Evolutionary conservation across 495 filamentous ascomycete genomes (phyloP).

Genomic region (Astrothelium subdiscretum): DNA sequence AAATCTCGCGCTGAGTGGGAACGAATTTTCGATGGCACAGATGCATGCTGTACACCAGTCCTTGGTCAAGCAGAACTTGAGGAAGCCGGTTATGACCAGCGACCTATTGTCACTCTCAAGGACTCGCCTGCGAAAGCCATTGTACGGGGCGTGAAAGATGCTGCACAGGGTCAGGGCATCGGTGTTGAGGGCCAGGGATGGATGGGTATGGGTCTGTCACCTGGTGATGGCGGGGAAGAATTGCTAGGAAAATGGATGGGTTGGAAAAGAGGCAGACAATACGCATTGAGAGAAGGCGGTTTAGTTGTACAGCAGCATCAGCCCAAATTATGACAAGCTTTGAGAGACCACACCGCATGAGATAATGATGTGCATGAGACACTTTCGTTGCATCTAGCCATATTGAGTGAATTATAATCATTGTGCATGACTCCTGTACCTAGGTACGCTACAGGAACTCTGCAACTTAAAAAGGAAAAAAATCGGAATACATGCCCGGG

Average conservation of each 20-base stretch:
- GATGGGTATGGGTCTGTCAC: conserved; percentile 42
- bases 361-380: too few relatives aligned
- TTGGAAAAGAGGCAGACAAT: conserved; percentile 62
- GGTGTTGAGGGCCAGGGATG: conserved; percentile 39
- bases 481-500: too few relatives aligned
- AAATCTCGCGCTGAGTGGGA: conserved; percentile 81
- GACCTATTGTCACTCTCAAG: conserved; percentile 58
- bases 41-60: conserved; percentile 87
- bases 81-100: conserved; percentile 55
- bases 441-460: too few relatives aligned
- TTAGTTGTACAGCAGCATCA: conserved; percentile 17
- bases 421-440: too few relatives aligned
- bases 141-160: conserved; percentile 17
- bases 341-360: too few relatives aligned
- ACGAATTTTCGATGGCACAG: conserved; percentile 68
- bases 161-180: conserved; percentile 41
- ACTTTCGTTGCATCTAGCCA: too few relatives aligned
- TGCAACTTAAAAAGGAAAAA: too few relatives aligned
- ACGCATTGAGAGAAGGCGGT: conserved; percentile 49
- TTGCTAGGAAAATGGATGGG: conserved; percentile 64
- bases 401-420: too few relatives aligned
- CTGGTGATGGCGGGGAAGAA: conserved; percentile 61
- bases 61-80: conserved; percentile 63
- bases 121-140: conserved; percentile 52
- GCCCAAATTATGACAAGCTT: not conserved